phyloP scores from a whole-genome alignment of 2,329 filamentous ascomycete species.

The Ilyonectria robusta region DNA sequence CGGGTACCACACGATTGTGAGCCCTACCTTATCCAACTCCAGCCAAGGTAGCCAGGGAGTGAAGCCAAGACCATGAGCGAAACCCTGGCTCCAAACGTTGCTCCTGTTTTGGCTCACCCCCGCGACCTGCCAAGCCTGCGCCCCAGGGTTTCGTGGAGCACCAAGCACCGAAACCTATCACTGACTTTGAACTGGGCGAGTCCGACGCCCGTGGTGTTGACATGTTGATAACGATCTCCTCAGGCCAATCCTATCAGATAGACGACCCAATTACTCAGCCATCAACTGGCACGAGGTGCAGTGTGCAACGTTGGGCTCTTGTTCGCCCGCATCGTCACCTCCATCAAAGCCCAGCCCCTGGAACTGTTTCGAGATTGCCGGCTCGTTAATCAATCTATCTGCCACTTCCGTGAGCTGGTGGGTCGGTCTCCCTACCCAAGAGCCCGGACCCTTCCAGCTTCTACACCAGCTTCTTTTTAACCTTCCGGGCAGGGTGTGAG shows the following conservation, averaged over 20 bases:
- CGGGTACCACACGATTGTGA: slow-evolving; percentile 20
- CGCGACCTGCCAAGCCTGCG: slow-evolving; percentile 18
- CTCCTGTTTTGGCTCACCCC: slow-evolving; percentile 23
- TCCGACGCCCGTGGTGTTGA: slow-evolving; percentile 14
- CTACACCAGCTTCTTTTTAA: slow-evolving; percentile 33
- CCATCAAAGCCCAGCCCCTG: neutral
- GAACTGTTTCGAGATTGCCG: slow-evolving; percentile 26
- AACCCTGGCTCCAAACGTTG: slow-evolving; percentile 28
- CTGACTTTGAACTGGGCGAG: slow-evolving; percentile 15
- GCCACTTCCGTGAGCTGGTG: slow-evolving; percentile 21
- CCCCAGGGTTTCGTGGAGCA: slow-evolving; percentile 23
- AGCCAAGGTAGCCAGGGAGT: slow-evolving; percentile 13
- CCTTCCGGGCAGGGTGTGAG: slow-evolving; percentile 26
- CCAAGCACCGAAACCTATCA: slow-evolving; percentile 16
- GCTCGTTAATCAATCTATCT: slow-evolving; percentile 33
- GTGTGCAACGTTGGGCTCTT: neutral
- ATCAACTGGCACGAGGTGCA: neutral
- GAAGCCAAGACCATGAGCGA: slow-evolving; percentile 21
- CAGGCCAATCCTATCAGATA: slow-evolving; percentile 10
- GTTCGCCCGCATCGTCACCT: neutral
- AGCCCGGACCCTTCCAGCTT: slow-evolving; percentile 35
- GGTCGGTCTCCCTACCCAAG: slow-evolving; percentile 30
- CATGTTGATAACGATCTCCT: slow-evolving; percentile 14
- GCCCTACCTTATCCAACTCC: slow-evolving; percentile 17
- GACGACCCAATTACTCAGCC: slow-evolving; percentile 6